Base-by-base conservation (phyloP, 345 rosid species). In the Punica granatum region DNA sequence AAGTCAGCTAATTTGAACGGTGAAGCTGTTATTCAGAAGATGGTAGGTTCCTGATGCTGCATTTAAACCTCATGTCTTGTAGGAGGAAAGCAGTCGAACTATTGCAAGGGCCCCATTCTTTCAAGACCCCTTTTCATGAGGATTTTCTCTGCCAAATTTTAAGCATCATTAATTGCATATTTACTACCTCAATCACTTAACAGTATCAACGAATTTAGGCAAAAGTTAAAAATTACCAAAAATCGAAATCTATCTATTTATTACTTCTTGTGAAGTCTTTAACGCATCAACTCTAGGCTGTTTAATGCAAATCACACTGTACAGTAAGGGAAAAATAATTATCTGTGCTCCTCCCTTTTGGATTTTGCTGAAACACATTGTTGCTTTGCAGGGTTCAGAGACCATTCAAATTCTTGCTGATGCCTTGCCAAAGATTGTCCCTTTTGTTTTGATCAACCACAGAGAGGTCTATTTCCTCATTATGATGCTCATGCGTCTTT, bases 371-470 rank as follows among this genome's bases (percentile, higher is more conserved):
- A 31, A 66, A 36, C 58, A 23, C 58, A 56, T 59, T 69, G 41
- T 78, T 58, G 67, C 68, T 56, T 78, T 64, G 70, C 90, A 93
- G 97, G 98, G 94, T 65, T 75, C 76, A 60, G 94, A 85, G 84
- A 87, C 98, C 18, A 89, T 93, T 75, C 96, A 93, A 83, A 90
- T 93, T 70, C 95, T 93, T 44, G 96, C 98, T 67, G 97, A 88
- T 82, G 88, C 97, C 67, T 85, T 93, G 84, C 98, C 97, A 39
- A 90, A 89, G 81, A 93, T 93, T 76, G 98, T 90, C 74, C 98
- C 98, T 9, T 87, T 89, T 85, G 98, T 93, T 78, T 75, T 93
- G 82, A 93, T 93, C 80, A 93, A 93, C 74, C 97, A 90, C 77
- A 92, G 96, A 66, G 97, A 93, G 98, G 98, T 93, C 73, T 70